Conservation (phyloP, 257 asterid species). For the Ilex aquifolium region DNA sequence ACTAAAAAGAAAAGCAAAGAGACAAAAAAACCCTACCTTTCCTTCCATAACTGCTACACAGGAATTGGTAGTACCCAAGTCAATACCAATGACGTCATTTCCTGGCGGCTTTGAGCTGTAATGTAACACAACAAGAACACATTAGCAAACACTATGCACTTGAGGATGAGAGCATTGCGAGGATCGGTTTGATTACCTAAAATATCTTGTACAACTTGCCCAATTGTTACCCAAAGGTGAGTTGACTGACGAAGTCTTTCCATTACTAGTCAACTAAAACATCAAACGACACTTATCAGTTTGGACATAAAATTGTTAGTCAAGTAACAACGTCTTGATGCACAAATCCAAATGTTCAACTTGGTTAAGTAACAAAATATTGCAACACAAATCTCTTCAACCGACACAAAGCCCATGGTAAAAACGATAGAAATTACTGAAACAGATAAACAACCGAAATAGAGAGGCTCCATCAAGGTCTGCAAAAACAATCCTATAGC, state of each 20-base stretch:
- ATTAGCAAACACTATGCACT: background rate
- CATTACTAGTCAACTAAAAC: background rate
- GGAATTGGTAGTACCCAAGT: slow-evolving; percentile 21
- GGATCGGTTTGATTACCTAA: slow-evolving; percentile 5
- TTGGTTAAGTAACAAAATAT: too few species aligned
- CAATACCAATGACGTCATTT: slow-evolving; percentile 19
- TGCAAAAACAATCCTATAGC: too few species aligned
- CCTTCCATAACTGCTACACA: slow-evolving; percentile 25
- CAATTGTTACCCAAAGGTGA: background rate
- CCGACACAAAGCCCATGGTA: too few species aligned
- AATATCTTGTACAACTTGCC: slow-evolving; percentile 2
- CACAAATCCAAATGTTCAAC: too few species aligned
- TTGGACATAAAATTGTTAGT: background rate
- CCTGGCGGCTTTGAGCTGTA: slow-evolving; percentile 8
- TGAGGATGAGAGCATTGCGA: background rate
- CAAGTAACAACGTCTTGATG: background rate
- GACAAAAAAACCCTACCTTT: background rate
- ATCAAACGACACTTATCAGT: background rate
- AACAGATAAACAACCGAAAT: too few species aligned
- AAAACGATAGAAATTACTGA: too few species aligned
- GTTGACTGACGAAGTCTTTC: background rate
- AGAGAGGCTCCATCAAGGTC: too few species aligned
- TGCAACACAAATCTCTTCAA: too few species aligned
- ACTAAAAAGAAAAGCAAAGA: background rate
- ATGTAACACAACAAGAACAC: background rate